Base-by-base conservation (phyloP, 768 basidiomycete species). In the Rhizopogon salebrosus region DNA sequence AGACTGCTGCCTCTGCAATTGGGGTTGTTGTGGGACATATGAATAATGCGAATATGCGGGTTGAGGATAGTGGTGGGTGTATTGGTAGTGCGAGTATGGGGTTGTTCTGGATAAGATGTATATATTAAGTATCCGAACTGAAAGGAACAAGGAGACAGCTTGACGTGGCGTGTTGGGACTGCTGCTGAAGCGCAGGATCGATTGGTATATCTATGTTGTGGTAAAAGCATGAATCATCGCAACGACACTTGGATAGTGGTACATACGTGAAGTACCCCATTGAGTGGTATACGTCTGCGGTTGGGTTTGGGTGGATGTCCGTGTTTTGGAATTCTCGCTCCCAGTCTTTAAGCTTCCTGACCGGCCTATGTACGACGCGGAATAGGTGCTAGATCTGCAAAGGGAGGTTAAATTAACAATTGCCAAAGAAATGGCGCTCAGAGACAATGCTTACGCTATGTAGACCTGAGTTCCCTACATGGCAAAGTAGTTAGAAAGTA, bases 141-240 rank as follows among this genome's bases (percentile, higher is more conserved):
- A 24, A 20, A 46, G 29, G 45, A 46, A 46, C 31, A 46, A 46
- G 35, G 45, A 36, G 42, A 39, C 8, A 48, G 27, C 45, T 64
- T 74, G 70, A 76, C 75, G 77, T 70, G 54, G 72, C 66, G 58
- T 73, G 74, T 43, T 68, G 71, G 13, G 79, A 66, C 61, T 84
- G 82, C 53, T 81, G 79, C 65, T 85, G 84, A 40, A 86, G 71
- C n/a, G 80, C 80, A 27, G 84, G 83, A 62, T 86, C 83, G 49
- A 85, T 84, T 10, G 82, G 79, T 27, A 84, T 84, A 56, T 80
- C 83, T 82, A 59, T 10, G 46, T 51, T 38, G 58, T 34, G 42
- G 53, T 40, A 46, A 50, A 41, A n/a, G 52, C 42, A 23, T 18
- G 6, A 39, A 51, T 13, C 8, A 26, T 31, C 53, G 24, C 11